Base-by-base conservation (phyloP, 1,139 yeast genomes). In the Eremothecium sinecaudum region DNA sequence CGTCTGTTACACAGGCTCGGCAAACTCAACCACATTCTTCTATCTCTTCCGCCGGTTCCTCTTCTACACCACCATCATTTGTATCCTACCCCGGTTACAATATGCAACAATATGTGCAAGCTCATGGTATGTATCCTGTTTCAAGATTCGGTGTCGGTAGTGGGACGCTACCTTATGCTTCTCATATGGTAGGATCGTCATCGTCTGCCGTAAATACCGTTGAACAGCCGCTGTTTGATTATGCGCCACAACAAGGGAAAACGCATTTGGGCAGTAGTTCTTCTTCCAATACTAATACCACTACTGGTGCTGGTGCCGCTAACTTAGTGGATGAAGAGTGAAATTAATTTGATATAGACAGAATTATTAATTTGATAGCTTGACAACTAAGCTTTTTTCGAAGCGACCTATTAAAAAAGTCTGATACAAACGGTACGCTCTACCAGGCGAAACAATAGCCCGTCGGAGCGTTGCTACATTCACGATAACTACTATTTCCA, bases 31-130 rank as follows among this genome's bases (percentile, higher is more conserved):
- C 10, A 13, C 30, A 27, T 27, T 16, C 30, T 4, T 5, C 30
- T 14, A 27, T 27, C 19, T 14, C 11, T 27, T 16, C 30, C n/a
- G 21, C 13, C n/a, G 24, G 24, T 13, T 11, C 28, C n/a, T 12
- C 30, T n/a, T 12, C 25, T 9, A 23, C 12, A 8, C 11, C 12
- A 9, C 12, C 30, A 11, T 16, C 21, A 10, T 27, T 16, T 14
- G 21, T 18, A n/a, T 18, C 30, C 21, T 27, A 27, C 14, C 30
- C 30, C 14, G 30, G 21, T 11, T 27, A 27, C 21, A 27, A 27
- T 17, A 17, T 27, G 30, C 30, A 27, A 21, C 30, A 27, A 12
- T 27, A 27, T 14, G 21, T 27, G 5, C 30, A 27, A 7, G n/a
- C 30, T 9, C 30, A 19, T 10, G 15, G 21, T 10, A 27, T 27